These are phyloP conservation scores for Aspergillus diversus DNA, from an alignment of 495 filamentous ascomycete genomes.

Conservation along the genomic window DNA sequence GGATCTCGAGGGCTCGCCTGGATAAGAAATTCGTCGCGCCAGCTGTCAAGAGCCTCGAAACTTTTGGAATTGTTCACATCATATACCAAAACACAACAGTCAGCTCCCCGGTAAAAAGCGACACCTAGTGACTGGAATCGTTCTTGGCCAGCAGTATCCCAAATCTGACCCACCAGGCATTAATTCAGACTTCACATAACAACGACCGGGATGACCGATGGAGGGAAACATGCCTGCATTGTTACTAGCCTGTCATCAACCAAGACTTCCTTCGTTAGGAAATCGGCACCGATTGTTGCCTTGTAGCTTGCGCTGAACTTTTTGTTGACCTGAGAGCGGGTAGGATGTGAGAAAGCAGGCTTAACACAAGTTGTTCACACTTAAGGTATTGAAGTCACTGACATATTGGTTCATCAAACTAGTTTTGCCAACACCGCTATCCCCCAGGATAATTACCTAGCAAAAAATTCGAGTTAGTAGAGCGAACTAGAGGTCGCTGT, in stretches of 20 bases:
- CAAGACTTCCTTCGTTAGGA: constrained; percentile 96
- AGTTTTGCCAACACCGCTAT: constrained; percentile 98
- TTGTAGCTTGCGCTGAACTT: constrained; percentile 99
- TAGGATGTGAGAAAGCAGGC: constrained; percentile 27
- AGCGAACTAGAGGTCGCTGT: neutral
- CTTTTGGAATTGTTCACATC: constrained; percentile 99
- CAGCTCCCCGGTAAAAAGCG: constrained; percentile 96
- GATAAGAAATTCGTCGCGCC: constrained; percentile 98
- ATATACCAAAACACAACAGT: constrained; percentile 98
- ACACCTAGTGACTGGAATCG: constrained; percentile 97
- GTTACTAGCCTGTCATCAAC: constrained; percentile 97
- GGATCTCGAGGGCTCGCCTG: constrained; percentile 96
- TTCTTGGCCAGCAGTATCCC: constrained; percentile 98
- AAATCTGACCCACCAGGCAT: constrained; percentile 64
- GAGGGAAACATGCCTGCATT: constrained; percentile 77
- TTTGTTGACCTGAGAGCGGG: constrained; percentile 84
- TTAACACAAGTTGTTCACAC: constrained; percentile 7
- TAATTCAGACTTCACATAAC: constrained; percentile 15
- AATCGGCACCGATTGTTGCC: constrained; percentile 97
- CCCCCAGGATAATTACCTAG: constrained; percentile 96
- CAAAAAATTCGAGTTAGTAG: constrained; percentile 6
- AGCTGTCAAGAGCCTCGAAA: constrained; percentile 97
- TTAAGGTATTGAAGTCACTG: constrained; percentile 42
- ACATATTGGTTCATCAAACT: constrained; percentile 99
- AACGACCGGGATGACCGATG: constrained; percentile 7